Percentiles rank a stretch among this genome's conserved stretches.
Conservation (phyloP, 2,329 filamentous ascomycete species). For the Claviceps spartinae region DNA sequence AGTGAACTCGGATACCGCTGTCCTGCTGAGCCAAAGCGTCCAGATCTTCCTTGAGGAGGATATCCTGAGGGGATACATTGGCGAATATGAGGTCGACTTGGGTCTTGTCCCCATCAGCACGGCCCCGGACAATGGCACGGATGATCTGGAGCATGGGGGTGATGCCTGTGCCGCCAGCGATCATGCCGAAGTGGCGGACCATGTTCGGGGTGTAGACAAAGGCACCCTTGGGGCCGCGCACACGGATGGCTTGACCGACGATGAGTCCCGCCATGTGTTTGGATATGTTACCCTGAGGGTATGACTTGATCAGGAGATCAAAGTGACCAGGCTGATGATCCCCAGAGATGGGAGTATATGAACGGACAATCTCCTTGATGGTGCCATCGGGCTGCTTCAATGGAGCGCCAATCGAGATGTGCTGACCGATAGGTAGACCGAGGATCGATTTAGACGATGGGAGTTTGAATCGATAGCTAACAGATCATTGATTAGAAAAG, state of each 20-base stretch:
- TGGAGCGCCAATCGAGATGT: conserved; percentile 86
- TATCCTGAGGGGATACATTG: conserved; percentile 87
- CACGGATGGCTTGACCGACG: conserved; percentile 77
- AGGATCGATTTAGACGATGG: conserved; percentile 68
- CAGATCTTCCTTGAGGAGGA: conserved; percentile 83
- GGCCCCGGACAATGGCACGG: conserved; percentile 74
- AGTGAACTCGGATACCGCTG: conserved; percentile 72
- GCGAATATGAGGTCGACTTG: conserved; percentile 92
- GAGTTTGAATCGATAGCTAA: conserved; percentile 81
- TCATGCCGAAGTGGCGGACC: conserved; percentile 93
- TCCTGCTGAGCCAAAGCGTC: conserved; percentile 69
- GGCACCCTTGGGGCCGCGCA: conserved; percentile 89
- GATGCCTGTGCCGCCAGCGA: conserved; percentile 93
- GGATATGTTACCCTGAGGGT: conserved; percentile 94
- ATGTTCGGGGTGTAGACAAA: conserved; percentile 98
- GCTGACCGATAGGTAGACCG: conserved; percentile 93
- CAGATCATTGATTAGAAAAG: background rate
- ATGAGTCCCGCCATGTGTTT: conserved; percentile 75
- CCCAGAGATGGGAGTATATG: conserved; percentile 83
- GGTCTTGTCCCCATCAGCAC: conserved; percentile 67
- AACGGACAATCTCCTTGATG: conserved; percentile 74
- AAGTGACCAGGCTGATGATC: conserved; percentile 85
- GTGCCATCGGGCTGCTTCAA: conserved; percentile 54
- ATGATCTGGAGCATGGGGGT: conserved; percentile 97
- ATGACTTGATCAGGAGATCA: conserved; percentile 95